A percentile compares a stretch with the other conserved stretches of the same genome.
These are phyloP conservation scores for Rutstroemia sp. DNA, from an alignment of 2,329 filamentous ascomycete species.

Conservation along the genomic window DNA sequence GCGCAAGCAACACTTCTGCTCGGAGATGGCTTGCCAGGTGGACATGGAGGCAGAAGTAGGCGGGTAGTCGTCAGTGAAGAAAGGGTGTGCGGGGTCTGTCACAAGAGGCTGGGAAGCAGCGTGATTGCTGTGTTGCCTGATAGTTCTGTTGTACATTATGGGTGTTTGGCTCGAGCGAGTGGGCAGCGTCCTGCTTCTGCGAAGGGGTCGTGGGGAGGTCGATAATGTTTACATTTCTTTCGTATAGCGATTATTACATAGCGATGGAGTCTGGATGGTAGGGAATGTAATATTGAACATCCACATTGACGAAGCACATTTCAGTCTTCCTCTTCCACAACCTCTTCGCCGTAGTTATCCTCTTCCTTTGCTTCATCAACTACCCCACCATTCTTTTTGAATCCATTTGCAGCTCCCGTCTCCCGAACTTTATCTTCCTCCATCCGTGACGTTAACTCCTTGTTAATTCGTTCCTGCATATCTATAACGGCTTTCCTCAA, in stretches of 20 bases:
- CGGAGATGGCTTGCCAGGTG: slow-evolving; percentile 53
- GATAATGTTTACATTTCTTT: slow-evolving; percentile 10
- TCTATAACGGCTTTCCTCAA: slow-evolving; percentile 49
- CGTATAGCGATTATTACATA: slow-evolving; percentile 18
- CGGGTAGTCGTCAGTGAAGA: slow-evolving; percentile 83
- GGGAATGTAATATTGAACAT: slow-evolving; percentile 9
- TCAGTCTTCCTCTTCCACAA: slow-evolving; percentile 54
- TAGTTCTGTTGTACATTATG: slow-evolving; percentile 74
- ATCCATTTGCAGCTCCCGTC: slow-evolving; percentile 26
- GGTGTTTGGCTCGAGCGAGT: slow-evolving; percentile 58
- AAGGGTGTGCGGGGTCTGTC: slow-evolving; percentile 82
- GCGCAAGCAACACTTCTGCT: slow-evolving; percentile 67
- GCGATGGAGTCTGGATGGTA: slow-evolving; percentile 19
- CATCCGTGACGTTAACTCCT: slow-evolving; percentile 66
- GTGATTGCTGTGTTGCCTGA: slow-evolving; percentile 87
- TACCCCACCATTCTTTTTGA: slow-evolving; percentile 29
- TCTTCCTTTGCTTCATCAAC: slow-evolving; percentile 55
- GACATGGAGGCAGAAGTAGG: slow-evolving; percentile 49
- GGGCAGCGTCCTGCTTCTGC: slow-evolving; percentile 18
- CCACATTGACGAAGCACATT: slow-evolving; percentile 11
- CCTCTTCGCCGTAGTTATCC: slow-evolving; percentile 81
- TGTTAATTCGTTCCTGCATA: slow-evolving; percentile 62
- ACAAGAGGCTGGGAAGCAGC: slow-evolving; percentile 85
- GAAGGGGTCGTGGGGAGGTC: slow-evolving; percentile 20
- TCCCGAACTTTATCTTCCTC: slow-evolving; percentile 57